These are phyloP conservation scores for Actinomortierella wolfii DNA, from an alignment of 371 early-diverging fungal species.

Conservation along the genomic window DNA sequence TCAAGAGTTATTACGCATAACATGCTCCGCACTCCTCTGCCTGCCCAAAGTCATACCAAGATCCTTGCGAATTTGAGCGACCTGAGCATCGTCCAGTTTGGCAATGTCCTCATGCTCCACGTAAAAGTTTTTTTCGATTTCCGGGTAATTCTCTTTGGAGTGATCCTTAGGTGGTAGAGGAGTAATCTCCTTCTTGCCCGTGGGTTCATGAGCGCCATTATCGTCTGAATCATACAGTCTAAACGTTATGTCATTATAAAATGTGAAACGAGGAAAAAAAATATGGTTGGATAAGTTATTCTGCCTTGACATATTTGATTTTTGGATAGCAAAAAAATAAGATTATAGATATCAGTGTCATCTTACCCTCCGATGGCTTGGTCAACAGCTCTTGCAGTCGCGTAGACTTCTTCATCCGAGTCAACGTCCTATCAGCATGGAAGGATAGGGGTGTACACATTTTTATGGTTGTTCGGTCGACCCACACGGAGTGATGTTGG, in stretches of 20 bases:
- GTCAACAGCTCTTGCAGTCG: constrained; percentile 80
- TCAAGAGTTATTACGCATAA: too few species aligned
- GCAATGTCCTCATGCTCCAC: constrained; percentile 79
- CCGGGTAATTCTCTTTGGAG: constrained; percentile 67
- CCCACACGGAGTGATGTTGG: neutral
- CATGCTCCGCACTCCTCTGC: too few species aligned
- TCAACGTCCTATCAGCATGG: constrained; percentile 58
- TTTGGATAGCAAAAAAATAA: neutral
- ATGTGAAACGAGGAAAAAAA: too few species aligned
- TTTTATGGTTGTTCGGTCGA: constrained; percentile 7
- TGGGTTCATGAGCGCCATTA: constrained; percentile 17
- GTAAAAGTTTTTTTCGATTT: constrained; percentile 85
- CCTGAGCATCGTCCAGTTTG: constrained; percentile 57
- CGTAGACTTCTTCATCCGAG: constrained; percentile 89
- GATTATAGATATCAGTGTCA: neutral
- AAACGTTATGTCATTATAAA: too few species aligned
- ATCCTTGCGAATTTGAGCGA: constrained; percentile 59
- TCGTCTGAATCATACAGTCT: constrained; percentile 48
- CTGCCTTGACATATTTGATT: neutral
- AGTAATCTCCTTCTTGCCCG: constrained; percentile 59
- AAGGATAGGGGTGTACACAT: constrained; percentile 5
- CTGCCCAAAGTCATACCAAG: constrained; percentile 35
- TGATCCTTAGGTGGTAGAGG: constrained; percentile 77
- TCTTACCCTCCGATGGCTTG: constrained; percentile 32
- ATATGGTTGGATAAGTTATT: neutral